A percentile compares a stretch with the other conserved stretches of the same genome.
Conservation (phyloP, 1,284 basidiomycete genomes). For the Ustilago curta region DNA sequence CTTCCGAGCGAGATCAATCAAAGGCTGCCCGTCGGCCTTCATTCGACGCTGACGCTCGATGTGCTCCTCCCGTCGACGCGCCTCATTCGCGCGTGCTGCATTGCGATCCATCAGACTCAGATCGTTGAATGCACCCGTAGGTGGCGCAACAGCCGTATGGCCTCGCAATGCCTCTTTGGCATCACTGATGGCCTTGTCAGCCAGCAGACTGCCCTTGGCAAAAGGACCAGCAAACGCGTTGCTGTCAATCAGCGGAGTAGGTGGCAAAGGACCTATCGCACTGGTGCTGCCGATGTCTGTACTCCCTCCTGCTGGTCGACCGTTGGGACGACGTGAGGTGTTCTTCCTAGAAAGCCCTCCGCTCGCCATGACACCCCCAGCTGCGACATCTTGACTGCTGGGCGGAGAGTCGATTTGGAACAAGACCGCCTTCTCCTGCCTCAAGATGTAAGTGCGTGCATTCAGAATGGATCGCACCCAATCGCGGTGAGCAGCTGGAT, state of each 20-base stretch:
- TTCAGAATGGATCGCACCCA: slow-evolving; percentile 64
- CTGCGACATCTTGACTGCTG: slow-evolving; percentile 10
- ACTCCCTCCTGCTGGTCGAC: slow-evolving; percentile 15
- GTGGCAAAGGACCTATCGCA: slow-evolving; percentile 16
- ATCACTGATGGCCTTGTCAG: slow-evolving; percentile 50
- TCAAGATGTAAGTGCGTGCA: slow-evolving; percentile 65
- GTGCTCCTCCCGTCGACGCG: slow-evolving; percentile 35
- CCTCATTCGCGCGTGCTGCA: slow-evolving; percentile 25
- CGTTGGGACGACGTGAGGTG: slow-evolving; percentile 30
- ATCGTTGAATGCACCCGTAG: slow-evolving; percentile 33
- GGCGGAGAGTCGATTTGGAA: slow-evolving; percentile 46
- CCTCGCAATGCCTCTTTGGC: slow-evolving; percentile 49
- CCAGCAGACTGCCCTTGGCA: slow-evolving; percentile 58
- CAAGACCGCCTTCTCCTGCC: slow-evolving; percentile 62
- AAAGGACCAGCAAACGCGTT: slow-evolving; percentile 54
- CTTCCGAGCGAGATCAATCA: slow-evolving; percentile 43
- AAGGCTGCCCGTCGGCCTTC: slow-evolving; percentile 46
- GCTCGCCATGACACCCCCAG: not conserved
- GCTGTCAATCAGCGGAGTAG: slow-evolving; percentile 51
- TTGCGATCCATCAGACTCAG: slow-evolving; percentile 44
- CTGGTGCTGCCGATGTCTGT: slow-evolving; percentile 10
- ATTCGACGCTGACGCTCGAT: slow-evolving; percentile 42
- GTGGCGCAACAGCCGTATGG: slow-evolving; percentile 16
- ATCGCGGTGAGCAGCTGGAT: slow-evolving; percentile 63
- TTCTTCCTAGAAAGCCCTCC: slow-evolving; percentile 44